Evolutionary conservation across 208 protist species (phyloP).

Genomic region (Wallacemonas rigidus): DNA sequence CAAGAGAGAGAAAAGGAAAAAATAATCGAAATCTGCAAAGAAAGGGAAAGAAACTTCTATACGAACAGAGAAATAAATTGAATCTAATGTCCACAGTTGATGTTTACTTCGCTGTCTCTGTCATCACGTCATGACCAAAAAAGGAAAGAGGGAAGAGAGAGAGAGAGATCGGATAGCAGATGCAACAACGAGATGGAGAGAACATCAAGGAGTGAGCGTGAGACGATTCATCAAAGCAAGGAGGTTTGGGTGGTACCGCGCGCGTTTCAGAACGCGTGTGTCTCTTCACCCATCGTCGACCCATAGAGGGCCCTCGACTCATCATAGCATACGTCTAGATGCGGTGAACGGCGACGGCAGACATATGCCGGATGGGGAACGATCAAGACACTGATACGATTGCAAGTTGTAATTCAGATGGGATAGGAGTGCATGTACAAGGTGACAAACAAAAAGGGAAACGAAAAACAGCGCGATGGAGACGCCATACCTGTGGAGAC

Average conservation of each 20-base stretch:
- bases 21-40: conserved; percentile 7
- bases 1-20: conserved; percentile 12
- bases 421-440: not conserved
- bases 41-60: conserved; percentile 3
- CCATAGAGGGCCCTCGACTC: too few species aligned
- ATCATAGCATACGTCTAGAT: not conserved
- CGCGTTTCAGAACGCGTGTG: too few species aligned
- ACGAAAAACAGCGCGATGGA: too few species aligned
- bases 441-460: conserved; percentile 14
- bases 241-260: too few species aligned
- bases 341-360: not conserved
- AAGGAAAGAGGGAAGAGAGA: conserved; percentile 14
- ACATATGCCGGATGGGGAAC: not conserved
- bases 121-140: not conserved
- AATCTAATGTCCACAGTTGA: not conserved
- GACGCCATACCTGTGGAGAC: too few species aligned
- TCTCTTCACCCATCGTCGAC: too few species aligned
- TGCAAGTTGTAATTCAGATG: not conserved
- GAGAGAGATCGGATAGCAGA: not conserved
- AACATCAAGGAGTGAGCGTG: too few species aligned
- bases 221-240: too few species aligned
- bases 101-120: not conserved
- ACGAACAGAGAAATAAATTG: too few species aligned
- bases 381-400: too few species aligned
- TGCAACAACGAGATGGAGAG: not conserved